Conservation (phyloP, 345 rosid species). For the Eucalyptus cloeziana region DNA sequence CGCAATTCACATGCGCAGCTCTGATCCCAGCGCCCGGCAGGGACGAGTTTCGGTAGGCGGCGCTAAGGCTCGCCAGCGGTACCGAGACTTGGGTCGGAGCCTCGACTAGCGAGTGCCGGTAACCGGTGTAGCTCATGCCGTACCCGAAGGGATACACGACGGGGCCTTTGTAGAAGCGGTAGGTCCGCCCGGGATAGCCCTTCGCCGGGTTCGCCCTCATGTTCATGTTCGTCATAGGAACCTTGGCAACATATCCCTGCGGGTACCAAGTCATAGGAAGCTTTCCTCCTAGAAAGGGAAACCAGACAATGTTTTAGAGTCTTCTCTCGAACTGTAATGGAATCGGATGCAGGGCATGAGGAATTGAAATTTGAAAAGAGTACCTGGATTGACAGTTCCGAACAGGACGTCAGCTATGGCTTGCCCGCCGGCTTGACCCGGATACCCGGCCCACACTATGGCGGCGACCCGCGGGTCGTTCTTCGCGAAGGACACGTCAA, state of each 20-base stretch:
- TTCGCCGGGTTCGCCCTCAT: slow-evolving; percentile 45
- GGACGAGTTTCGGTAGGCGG: slow-evolving; percentile 2
- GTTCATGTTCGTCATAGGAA: slow-evolving; percentile 87
- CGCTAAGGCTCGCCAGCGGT: slow-evolving; percentile 11
- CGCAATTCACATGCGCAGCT: slow-evolving; percentile 50
- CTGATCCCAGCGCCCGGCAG: slow-evolving; percentile 18
- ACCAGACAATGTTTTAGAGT: not conserved
- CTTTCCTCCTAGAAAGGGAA: slow-evolving; percentile 51
- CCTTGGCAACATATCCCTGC: slow-evolving; percentile 47
- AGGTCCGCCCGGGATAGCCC: slow-evolving; percentile 88
- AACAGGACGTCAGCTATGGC: slow-evolving; percentile 76
- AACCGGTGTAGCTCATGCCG: slow-evolving; percentile 63
- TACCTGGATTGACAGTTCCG: slow-evolving; percentile 79
- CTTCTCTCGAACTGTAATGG: too few species aligned
- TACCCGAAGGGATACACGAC: slow-evolving; percentile 79
- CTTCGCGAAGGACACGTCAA: slow-evolving; percentile 82
- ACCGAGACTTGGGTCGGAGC: slow-evolving; percentile 33
- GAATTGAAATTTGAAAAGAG: not conserved
- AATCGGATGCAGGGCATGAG: not conserved
- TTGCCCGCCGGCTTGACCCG: slow-evolving; percentile 91
- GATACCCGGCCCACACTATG: slow-evolving; percentile 97
- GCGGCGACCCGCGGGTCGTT: slow-evolving; percentile 60
- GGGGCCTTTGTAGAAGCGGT: slow-evolving; percentile 87
- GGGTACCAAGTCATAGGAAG: slow-evolving; percentile 97
- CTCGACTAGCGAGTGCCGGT: slow-evolving; percentile 23